Conservation (phyloP, 1,284 basidiomycete species). For the Leccinum laetum region DNA sequence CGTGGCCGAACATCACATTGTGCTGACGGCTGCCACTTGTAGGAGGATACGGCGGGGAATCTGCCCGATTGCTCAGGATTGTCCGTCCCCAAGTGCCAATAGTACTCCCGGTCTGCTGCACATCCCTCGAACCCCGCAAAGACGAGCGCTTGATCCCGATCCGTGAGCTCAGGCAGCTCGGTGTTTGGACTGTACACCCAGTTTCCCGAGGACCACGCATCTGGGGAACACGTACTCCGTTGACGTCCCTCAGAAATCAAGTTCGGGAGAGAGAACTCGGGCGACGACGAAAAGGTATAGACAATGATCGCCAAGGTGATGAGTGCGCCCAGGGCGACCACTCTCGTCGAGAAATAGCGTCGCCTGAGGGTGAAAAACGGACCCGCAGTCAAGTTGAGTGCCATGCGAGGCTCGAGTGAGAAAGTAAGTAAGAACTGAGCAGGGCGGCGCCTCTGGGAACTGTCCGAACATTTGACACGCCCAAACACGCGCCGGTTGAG, state of each 20-base stretch:
- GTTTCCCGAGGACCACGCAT: conserved; percentile 41
- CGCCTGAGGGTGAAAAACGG: conserved; percentile 17
- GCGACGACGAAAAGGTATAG: conserved; percentile 25
- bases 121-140: conserved; percentile 60
- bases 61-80: conserved; percentile 45
- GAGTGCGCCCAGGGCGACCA: conserved; percentile 23
- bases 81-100: conserved; percentile 61
- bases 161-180: conserved; percentile 35
- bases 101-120: conserved; percentile 58
- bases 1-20: conserved; percentile 43
- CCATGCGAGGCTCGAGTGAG: conserved; percentile 5
- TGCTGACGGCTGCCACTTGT: conserved; percentile 49
- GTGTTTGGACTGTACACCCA: conserved; percentile 43
- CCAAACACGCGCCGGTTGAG: neutral
- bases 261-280: conserved; percentile 7
- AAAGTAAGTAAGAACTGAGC: neutral
- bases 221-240: conserved; percentile 39
- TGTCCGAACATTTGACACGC: neutral
- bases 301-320: conserved; percentile 21
- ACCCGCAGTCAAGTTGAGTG: neutral
- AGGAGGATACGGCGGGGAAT: conserved; percentile 52
- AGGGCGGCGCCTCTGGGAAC: neutral
- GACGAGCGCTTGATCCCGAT: conserved; percentile 42
- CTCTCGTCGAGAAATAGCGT: conserved; percentile 22
- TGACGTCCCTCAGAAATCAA: conserved; percentile 25